Conservation (phyloP, 306 rosid genomes). For the Vigna mungo region DNA sequence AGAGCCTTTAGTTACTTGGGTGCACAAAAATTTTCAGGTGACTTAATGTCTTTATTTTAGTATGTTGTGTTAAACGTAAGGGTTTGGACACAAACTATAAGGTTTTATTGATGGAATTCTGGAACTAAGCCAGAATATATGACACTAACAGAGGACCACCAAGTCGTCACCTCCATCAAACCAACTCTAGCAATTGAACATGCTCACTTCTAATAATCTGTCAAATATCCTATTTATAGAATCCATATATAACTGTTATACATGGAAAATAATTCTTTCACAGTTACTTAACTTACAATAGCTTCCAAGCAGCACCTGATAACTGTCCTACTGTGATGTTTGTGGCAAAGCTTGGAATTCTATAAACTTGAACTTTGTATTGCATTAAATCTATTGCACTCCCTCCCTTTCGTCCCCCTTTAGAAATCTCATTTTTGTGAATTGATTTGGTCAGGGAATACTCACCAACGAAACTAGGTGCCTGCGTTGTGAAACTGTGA, state of each 20-base stretch:
- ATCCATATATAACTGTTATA: not conserved
- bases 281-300: not conserved
- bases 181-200: not conserved
- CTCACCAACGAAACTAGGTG: constrained; percentile 95
- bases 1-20: constrained; percentile 92
- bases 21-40: constrained; percentile 95
- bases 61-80: not conserved
- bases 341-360: not conserved
- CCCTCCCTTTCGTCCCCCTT: not conserved
- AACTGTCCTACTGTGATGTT: not conserved
- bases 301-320: not conserved
- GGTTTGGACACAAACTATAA: not conserved
- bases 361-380: constrained; percentile 1
- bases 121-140: not conserved
- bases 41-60: constrained; percentile 25
- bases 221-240: not conserved
- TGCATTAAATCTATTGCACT: not conserved
- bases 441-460: constrained; percentile 70
- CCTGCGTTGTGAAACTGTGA: constrained; percentile 89
- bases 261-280: not conserved
- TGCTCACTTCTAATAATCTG: not conserved
- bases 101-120: not conserved
- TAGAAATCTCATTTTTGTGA: constrained; percentile 45
- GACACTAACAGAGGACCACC: not conserved
- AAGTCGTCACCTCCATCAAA: not conserved